phyloP scores from a whole-genome alignment of 768 basidiomycete species.

The Termitomyces sp. region DNA sequence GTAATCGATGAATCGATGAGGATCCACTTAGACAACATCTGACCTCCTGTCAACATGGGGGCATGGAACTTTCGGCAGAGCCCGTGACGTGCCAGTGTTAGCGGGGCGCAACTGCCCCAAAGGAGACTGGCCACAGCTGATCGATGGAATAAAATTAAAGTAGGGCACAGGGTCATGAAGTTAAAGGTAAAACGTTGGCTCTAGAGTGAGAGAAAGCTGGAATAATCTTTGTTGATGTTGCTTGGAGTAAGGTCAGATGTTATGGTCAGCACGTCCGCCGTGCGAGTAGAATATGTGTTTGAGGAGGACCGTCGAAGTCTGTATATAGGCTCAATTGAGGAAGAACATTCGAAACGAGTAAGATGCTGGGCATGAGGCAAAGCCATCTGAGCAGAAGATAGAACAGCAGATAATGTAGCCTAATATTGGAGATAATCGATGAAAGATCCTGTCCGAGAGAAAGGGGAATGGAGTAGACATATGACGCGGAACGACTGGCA shows the following conservation, averaged over 20 bases:
- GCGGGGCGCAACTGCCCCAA: background rate
- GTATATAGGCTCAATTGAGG: background rate
- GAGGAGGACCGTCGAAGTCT: background rate
- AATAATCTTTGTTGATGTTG: background rate
- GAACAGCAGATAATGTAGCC: too few species aligned
- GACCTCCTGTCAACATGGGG: background rate
- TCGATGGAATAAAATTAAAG: background rate
- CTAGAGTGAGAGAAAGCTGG: background rate
- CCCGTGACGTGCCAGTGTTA: background rate
- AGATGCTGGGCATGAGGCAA: too few species aligned
- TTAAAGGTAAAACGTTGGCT: background rate
- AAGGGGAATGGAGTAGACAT: too few species aligned
- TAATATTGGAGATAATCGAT: too few species aligned
- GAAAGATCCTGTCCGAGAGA: too few species aligned
- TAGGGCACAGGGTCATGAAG: background rate
- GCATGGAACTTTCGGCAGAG: background rate
- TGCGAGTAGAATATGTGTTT: background rate
- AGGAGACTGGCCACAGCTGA: background rate
- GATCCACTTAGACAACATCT: background rate
- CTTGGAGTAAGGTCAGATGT: background rate
- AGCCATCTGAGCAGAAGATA: too few species aligned
- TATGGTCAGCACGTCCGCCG: background rate
- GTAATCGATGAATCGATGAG: background rate
- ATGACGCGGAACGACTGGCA: too few species aligned
- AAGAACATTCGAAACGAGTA: background rate